Percentiles rank a stretch among this genome's conserved stretches.
phyloP scores from a whole-genome alignment of 83 land plant species.

The Picea mariana region DNA sequence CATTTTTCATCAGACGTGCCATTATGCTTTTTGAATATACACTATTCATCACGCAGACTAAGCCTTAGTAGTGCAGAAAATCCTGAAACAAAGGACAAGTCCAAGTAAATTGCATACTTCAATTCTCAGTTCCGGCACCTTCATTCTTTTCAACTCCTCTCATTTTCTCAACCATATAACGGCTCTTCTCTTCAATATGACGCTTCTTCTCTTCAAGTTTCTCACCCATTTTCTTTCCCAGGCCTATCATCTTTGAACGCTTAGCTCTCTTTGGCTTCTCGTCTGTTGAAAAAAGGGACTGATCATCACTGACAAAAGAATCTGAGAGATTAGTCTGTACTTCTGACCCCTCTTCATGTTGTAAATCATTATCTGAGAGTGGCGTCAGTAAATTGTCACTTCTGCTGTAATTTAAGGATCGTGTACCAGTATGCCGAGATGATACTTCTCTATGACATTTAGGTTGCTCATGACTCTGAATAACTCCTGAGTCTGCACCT shows the following conservation, averaged over 20 bases:
- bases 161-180: constrained; percentile 58
- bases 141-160: constrained; percentile 30
- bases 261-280: constrained; percentile 35
- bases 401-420: constrained; percentile 17
- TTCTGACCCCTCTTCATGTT: constrained; percentile 4
- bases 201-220: constrained; percentile 80
- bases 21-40: neutral
- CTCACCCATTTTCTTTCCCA: constrained; percentile 72
- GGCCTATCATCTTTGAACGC: constrained; percentile 56
- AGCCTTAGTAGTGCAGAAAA: neutral
- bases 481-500: neutral
- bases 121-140: constrained; percentile 3
- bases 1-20: neutral
- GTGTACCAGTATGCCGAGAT: constrained; percentile 1
- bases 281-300: constrained; percentile 17
- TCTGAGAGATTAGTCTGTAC: constrained; percentile 13
- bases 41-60: neutral
- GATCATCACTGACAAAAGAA: neutral
- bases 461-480: neutral
- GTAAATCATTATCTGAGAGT: constrained; percentile 20
- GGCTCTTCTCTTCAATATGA: constrained; percentile 62
- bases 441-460: neutral
- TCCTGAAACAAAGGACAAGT: neutral
- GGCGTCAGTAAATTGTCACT: constrained; percentile 11
- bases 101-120: neutral